These are phyloP conservation scores for Calocybe gambosa DNA, from an alignment of 1,284 basidiomycete species.

Conservation along the genomic window DNA sequence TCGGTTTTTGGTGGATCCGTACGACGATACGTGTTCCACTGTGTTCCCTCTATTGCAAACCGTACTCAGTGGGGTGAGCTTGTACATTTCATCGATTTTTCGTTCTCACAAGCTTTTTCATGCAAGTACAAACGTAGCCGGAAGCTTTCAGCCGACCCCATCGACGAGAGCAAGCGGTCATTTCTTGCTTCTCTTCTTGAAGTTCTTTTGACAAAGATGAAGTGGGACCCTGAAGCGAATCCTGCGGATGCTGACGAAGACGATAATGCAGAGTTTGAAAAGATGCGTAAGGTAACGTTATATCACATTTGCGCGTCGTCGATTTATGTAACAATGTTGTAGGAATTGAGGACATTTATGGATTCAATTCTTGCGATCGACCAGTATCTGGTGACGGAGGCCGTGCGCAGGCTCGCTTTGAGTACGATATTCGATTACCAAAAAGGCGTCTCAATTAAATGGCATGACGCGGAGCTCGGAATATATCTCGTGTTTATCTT, in stretches of 20 bases:
- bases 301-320: neutral
- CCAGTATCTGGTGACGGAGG: slow-evolving; percentile 70
- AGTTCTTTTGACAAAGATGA: slow-evolving; percentile 82
- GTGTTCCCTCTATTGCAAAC: slow-evolving; percentile 78
- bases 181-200: slow-evolving; percentile 81
- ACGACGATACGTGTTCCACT: slow-evolving; percentile 82
- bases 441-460: slow-evolving; percentile 60
- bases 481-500: slow-evolving; percentile 91
- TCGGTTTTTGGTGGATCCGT: slow-evolving; percentile 85
- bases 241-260: slow-evolving; percentile 87
- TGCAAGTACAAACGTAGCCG: slow-evolving; percentile 72
- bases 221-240: slow-evolving; percentile 85
- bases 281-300: slow-evolving; percentile 69
- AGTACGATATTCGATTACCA: slow-evolving; percentile 68
- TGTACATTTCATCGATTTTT: neutral
- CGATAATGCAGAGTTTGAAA: slow-evolving; percentile 79
- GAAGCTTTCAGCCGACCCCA: slow-evolving; percentile 60
- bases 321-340: slow-evolving; percentile 4
- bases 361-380: slow-evolving; percentile 82
- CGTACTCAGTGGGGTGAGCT: slow-evolving; percentile 68
- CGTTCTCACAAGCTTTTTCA: slow-evolving; percentile 2
- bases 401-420: slow-evolving; percentile 66
- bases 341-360: slow-evolving; percentile 80
- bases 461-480: slow-evolving; percentile 94
- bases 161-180: slow-evolving; percentile 68